Conservation (phyloP, 768 basidiomycete species). For the Dentipellis fragilis region DNA sequence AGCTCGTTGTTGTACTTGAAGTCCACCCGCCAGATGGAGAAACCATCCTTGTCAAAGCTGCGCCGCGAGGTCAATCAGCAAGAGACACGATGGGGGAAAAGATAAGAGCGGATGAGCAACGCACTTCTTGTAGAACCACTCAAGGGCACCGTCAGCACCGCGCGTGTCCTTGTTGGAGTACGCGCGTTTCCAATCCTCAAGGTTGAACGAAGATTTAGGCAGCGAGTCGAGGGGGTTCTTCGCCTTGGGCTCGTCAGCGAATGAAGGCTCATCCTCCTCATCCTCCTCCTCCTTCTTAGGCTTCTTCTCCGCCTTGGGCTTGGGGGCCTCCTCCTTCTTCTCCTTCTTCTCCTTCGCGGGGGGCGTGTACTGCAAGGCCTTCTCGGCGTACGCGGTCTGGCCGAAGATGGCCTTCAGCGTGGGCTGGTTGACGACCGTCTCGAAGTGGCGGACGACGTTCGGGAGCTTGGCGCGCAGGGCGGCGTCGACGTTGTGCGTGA, state of each 20-base stretch:
- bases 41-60: constrained; percentile 84
- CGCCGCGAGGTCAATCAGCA: constrained; percentile 2
- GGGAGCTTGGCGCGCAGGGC: constrained; percentile 54
- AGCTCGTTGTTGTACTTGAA: constrained; percentile 97
- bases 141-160: constrained; percentile 67
- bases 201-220: constrained; percentile 80
- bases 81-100: background rate
- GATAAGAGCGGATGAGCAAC: constrained; percentile 17
- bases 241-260: constrained; percentile 69
- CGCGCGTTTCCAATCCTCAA: constrained; percentile 94
- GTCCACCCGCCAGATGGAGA: constrained; percentile 85
- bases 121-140: constrained; percentile 96
- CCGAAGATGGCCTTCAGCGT: constrained; percentile 60
- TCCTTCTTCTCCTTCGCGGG: constrained; percentile 40
- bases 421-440: constrained; percentile 84
- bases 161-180: constrained; percentile 99
- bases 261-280: constrained; percentile 71
- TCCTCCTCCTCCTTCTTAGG: constrained; percentile 44
- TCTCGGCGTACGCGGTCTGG: constrained; percentile 51
- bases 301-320: constrained; percentile 55
- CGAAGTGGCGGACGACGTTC: constrained; percentile 73
- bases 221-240: constrained; percentile 94
- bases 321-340: constrained; percentile 25
- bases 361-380: constrained; percentile 57
- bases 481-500: constrained; percentile 54